A percentile compares a stretch with the other conserved stretches of the same genome.
Evolutionary conservation across 345 rosid genomes (phyloP).

Genomic region (Stellera chamaejasme): DNA sequence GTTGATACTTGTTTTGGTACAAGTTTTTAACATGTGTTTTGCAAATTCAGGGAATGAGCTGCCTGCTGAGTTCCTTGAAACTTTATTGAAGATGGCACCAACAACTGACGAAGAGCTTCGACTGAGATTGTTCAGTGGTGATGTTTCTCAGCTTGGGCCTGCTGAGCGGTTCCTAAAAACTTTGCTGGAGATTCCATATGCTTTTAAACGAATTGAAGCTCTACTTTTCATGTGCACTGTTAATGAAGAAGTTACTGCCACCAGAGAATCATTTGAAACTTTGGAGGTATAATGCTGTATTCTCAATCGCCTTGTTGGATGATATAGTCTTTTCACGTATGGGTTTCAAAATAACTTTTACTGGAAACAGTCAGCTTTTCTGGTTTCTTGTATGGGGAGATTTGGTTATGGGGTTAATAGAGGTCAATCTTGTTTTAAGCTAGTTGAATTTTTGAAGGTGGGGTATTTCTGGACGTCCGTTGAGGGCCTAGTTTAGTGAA

Average conservation of each 20-base stretch:
- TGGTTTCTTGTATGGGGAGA: no score
- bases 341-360: no score
- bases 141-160: constrained; percentile 70
- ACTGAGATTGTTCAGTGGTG: constrained; percentile 79
- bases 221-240: constrained; percentile 81
- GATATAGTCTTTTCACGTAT: neutral
- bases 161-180: constrained; percentile 93
- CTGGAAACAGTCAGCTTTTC: no score
- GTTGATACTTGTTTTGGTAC: constrained; percentile 4
- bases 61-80: constrained; percentile 73
- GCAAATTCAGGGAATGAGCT: constrained; percentile 77
- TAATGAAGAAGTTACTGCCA: constrained; percentile 61
- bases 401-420: no score
- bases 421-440: no score
- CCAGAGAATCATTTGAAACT: constrained; percentile 66
- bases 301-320: constrained; percentile 11
- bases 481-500: no score
- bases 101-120: constrained; percentile 92
- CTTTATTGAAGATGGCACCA: constrained; percentile 90
- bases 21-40: constrained; percentile 19
- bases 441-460: no score
- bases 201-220: constrained; percentile 79
- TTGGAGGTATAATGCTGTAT: constrained; percentile 50
- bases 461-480: no score
- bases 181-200: constrained; percentile 77